These are phyloP conservation scores for Senna tora DNA, from an alignment of 306 rosid genomes.

Conservation along the genomic window DNA sequence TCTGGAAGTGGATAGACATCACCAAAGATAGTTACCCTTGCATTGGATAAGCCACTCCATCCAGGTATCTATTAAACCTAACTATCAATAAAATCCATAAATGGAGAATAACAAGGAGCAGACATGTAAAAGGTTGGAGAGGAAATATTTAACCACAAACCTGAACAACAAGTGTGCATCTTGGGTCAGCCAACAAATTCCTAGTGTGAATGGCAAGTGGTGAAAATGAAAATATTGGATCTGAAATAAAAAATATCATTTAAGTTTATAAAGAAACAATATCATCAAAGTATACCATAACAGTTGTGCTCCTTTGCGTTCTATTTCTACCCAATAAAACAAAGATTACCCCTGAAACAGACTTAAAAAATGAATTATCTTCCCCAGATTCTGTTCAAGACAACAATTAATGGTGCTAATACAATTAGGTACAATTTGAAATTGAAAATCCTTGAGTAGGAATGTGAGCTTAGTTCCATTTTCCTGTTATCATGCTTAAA, in stretches of 20 bases:
- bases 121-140: slow-evolving; percentile 24
- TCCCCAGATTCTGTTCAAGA: slow-evolving; percentile 21
- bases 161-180: slow-evolving; percentile 99
- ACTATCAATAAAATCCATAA: slow-evolving; percentile 46
- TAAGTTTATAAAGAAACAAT: slow-evolving; percentile 13
- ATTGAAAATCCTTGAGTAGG: slow-evolving; percentile 22
- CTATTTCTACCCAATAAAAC: slow-evolving; percentile 12
- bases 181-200: slow-evolving; percentile 91
- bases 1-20: slow-evolving; percentile 97
- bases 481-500: background rate
- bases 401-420: background rate
- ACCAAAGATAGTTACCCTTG: slow-evolving; percentile 98
- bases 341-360: slow-evolving; percentile 20
- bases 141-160: slow-evolving; percentile 51
- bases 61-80: slow-evolving; percentile 82
- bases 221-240: slow-evolving; percentile 96
- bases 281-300: slow-evolving; percentile 26
- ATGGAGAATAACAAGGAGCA: slow-evolving; percentile 37
- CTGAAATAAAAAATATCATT: slow-evolving; percentile 48
- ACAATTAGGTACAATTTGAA: slow-evolving; percentile 13
- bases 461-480: background rate
- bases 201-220: slow-evolving; percentile 97
- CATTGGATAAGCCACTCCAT: slow-evolving; percentile 99
- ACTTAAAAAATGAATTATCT: slow-evolving; percentile 4
- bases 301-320: background rate